Evolutionary conservation across 2,329 filamentous ascomycete genomes (phyloP), one percentile per base, ranked within the genome.

Genomic region (Fonsecaea pedrosoi): DNA sequence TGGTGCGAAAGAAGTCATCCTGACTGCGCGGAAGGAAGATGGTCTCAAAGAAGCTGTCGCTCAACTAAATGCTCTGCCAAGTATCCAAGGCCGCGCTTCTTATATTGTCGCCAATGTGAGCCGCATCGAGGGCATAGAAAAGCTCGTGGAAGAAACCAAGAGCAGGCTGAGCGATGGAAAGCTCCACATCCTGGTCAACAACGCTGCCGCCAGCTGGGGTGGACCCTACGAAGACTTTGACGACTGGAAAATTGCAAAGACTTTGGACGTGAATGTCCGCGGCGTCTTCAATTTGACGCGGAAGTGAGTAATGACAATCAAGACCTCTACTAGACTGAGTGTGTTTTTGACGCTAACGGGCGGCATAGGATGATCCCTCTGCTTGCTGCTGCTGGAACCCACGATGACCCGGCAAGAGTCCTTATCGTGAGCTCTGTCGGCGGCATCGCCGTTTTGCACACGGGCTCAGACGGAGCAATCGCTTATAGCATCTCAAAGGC

Each of bases 401-500:
- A n/a, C n/a, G 40, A 61, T 15, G 40, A 61, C 25, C 59, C 59
- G 1, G 40, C 59, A 8, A 53, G 59, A 30, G 48, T 53, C 40
- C 10, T 61, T 3, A 53, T 61, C 25, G 45, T 61, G n/a, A 61
- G 59, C 34, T 61, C 59, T 1, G 59, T 61, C 30, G 59, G 59
- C 30, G 59, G 59, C 21, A 54, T 61, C 6, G 21, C 40, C 21
- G 59, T 61, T 15, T 21, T 42, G 10, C 59, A 61, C 42, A 30
- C 35, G 1, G 59, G 59, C 18, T 15, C 30, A 8, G 21, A 12
- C 6, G 59, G 59, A 3, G 59, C 59, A 13, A 61, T 61, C n/a
- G 59, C 59, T 12, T 79, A 79, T 67, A 76, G 74, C 32, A 72
- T 75, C 50, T 78, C 78, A 7, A 79, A 79, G 65, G 78, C 78